These are phyloP conservation scores for Melaleuca quinquenervia DNA, from an alignment of 345 rosid genomes.

Conservation along the genomic window DNA sequence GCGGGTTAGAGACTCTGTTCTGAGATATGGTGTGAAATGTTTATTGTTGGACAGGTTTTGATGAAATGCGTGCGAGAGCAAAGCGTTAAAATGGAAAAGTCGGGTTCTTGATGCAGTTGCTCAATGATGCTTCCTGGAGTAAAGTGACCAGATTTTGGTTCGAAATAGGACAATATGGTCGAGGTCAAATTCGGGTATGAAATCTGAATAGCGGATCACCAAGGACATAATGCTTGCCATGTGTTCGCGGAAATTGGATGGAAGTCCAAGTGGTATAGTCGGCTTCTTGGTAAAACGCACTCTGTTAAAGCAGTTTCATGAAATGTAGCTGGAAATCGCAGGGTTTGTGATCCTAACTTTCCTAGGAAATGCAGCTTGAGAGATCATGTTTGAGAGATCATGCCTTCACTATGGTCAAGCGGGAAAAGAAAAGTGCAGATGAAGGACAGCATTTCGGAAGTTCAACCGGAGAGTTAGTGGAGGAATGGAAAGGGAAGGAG, in stretches of 20 bases:
- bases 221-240: neutral
- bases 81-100: neutral
- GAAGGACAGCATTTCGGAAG: neutral
- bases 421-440: neutral
- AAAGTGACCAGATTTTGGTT: neutral
- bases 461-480: neutral
- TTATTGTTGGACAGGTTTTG: neutral
- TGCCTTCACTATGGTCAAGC: neutral
- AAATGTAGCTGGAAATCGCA: neutral
- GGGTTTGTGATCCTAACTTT: neutral
- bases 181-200: neutral
- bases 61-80: neutral
- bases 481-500: neutral
- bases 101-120: neutral
- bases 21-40: too few relatives aligned
- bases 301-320: neutral
- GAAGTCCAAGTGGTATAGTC: neutral
- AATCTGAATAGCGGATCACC: neutral
- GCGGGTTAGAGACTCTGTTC: neutral
- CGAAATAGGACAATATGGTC: neutral
- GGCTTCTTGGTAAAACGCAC: neutral
- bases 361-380: neutral
- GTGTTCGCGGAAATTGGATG: neutral
- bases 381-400: neutral
- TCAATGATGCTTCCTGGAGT: neutral